These are phyloP conservation scores for Cryptococcus jaspeensis DNA, from an alignment of 1,284 basidiomycete species.

Conservation along the genomic window DNA sequence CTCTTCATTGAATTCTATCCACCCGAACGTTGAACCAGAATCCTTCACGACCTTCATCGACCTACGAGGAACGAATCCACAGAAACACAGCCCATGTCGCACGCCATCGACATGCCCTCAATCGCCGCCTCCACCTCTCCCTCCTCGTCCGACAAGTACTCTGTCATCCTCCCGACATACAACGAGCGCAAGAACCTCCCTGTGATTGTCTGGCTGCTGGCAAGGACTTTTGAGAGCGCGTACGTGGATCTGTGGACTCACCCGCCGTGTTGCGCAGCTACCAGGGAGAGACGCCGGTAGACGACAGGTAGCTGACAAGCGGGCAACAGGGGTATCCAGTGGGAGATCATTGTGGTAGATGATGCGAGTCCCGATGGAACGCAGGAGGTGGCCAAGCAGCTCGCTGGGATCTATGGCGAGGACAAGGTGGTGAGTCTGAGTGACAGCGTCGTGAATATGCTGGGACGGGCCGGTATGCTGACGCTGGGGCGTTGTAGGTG, in stretches of 20 bases:
- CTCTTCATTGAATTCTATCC: too few species aligned
- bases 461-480: not conserved
- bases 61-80: too few species aligned
- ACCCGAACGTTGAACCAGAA: too few species aligned
- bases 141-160: conserved; percentile 61
- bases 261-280: not conserved
- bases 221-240: conserved; percentile 72
- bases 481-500: conserved; percentile 54
- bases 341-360: conserved; percentile 88
- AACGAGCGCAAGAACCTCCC: conserved; percentile 90
- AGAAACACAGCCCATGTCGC: not conserved
- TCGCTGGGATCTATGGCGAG: conserved; percentile 73
- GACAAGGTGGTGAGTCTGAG: conserved; percentile 68
- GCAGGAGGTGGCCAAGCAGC: conserved; percentile 76
- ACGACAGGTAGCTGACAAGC: too few species aligned
- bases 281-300: too few species aligned
- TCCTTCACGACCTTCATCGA: too few species aligned
- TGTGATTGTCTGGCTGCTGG: conserved; percentile 78
- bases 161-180: conserved; percentile 87
- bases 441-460: not conserved
- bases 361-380: conserved; percentile 90
- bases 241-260: conserved; percentile 14
- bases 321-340: conserved; percentile 58
- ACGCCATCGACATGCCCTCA: conserved; percentile 20
- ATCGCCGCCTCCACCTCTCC: conserved; percentile 13